phyloP scores from a whole-genome alignment of 768 basidiomycete species.

The Mycena belliarum region DNA sequence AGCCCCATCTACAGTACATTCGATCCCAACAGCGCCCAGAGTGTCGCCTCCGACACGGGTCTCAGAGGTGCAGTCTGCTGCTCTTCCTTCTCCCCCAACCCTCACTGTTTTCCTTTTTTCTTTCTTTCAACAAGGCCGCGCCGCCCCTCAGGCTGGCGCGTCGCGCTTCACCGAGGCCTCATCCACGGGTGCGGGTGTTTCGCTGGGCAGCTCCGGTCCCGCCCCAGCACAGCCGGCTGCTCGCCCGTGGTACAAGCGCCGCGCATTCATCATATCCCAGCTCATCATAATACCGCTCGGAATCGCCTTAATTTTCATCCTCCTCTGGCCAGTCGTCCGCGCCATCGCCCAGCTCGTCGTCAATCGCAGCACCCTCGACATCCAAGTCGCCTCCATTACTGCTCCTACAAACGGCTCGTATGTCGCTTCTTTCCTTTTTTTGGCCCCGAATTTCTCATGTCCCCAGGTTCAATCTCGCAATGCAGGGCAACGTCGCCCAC shows the following conservation, averaged over 20 bases:
- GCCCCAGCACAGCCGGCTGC: conserved; percentile 19
- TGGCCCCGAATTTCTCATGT: not conserved
- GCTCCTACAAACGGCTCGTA: conserved; percentile 59
- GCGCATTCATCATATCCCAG: conserved; percentile 63
- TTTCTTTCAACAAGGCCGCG: conserved; percentile 2
- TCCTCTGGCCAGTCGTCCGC: conserved; percentile 67
- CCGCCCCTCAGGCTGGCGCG: conserved; percentile 15
- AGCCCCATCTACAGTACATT: conserved; percentile 20
- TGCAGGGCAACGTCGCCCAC: conserved; percentile 63
- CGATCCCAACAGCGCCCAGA: conserved; percentile 17
- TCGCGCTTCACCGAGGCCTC: conserved; percentile 16
- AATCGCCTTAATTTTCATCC: conserved; percentile 65
- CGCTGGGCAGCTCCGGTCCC: not conserved
- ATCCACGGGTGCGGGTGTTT: not conserved
- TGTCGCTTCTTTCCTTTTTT: conserved; percentile 24
- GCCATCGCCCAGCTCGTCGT: conserved; percentile 69
- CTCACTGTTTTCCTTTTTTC: not conserved
- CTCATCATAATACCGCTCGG: conserved; percentile 51
- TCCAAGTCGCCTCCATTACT: conserved; percentile 53
- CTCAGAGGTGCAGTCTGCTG: conserved; percentile 25
- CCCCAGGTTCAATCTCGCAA: conserved; percentile 49
- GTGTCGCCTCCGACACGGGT: conserved; percentile 23
- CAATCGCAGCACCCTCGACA: conserved; percentile 52
- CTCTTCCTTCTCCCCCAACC: not conserved
- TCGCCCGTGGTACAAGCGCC: conserved; percentile 47